Evolutionary conservation across 495 filamentous ascomycete species (phyloP), one percentile per base, ranked within the genome.

Genomic region (Sphaerosporella brunnea): DNA sequence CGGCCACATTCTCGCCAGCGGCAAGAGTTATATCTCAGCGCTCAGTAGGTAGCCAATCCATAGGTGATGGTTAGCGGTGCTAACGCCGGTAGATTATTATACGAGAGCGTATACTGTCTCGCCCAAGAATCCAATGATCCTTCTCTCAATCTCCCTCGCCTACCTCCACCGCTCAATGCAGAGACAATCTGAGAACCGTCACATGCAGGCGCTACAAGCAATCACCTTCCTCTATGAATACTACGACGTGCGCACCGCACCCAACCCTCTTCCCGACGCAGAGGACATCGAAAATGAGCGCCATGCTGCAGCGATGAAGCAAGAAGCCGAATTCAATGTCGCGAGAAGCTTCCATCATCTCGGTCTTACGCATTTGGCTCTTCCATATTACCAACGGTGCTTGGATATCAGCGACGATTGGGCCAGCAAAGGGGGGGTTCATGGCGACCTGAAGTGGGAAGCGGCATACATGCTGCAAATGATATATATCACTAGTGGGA

Each of bases 321-420:
- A 86, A 60, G 90, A 96, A 62, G 83, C 85, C 18, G 81, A 93
- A 37, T 96, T 80, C 63, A 96, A 97, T 55, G 71, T 86, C 37
- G 90, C 74, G 16, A 70, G 84, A 10, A 72, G 79, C 2, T 94
- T 80, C 63, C 83, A 93, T 55, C 66, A 81, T 30, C 70, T 96
- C 7, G 85, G 58, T 1, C 62, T 96, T 25, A 67, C 69, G 11
- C 80, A 87, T 59, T 60, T 93, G 11, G 88, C 90, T 2, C 65
- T 82, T 13, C 73, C 77, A 24, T 82, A 73, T 43, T 97, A 95
- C 59, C 63, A 76, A 50, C 67, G 69, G 40, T 71, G 75, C 26
- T 62, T 70, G 25, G 42, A 54, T 39, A 52, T 48, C 15, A 36
- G 51, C 0, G 58, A 60, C 32, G 55, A 62, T 43, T 50, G 50